Base-by-base conservation (phyloP, 2,329 filamentous ascomycete genomes). In the Zymoseptoria brevis region DNA sequence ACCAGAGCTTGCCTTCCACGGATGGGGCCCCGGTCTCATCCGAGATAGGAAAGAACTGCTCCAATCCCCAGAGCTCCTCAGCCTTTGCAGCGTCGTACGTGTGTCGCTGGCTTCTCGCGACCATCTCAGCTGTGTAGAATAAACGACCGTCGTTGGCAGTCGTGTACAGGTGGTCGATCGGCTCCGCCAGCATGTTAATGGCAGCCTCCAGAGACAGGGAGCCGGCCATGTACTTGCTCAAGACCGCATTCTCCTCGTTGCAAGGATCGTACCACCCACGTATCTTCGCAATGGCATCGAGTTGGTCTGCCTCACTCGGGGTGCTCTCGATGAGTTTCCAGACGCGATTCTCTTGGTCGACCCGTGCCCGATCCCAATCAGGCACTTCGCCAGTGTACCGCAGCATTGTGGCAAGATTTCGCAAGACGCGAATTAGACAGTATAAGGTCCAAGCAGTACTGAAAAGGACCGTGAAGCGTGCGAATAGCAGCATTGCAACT, bases 211-310 rank as follows among this genome's bases (percentile, higher is more conserved):
- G 26, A 26, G 53, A 35, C 19, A 35, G 11, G 21, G 4, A 29
- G 24, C 53, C 26, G 8, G n/a, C 16, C 53, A 54, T 54, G 53
- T 54, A 54, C 19, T 22, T 26, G 53, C 21, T 54, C 26, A 54
- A 21, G 53, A 35, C 30, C 7, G n/a, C 24, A 21, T 54, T 54
- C 19, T n/a, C 53, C n/a, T 19, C 16, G 8, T 35, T 21, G 8
- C 67, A 52, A 35, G 71, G 69, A 1, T 64, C 57, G 50, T 70
- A 71, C 68, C 71, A 73, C 48, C 67, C 64, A 50, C 70, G 67
- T 5, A 70, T 64, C 50, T 64, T 59, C 16, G 69, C 69, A 22
- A 74, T 68, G 45, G 64, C 58, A 35, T 74, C 72, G 53, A 74
- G 71, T 56, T 69, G 63, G 19, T 55, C 61, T 30, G 26, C 56